These are phyloP conservation scores for Achaetomium macrosporum DNA, from an alignment of 2,329 filamentous ascomycete species.

Conservation along the genomic window DNA sequence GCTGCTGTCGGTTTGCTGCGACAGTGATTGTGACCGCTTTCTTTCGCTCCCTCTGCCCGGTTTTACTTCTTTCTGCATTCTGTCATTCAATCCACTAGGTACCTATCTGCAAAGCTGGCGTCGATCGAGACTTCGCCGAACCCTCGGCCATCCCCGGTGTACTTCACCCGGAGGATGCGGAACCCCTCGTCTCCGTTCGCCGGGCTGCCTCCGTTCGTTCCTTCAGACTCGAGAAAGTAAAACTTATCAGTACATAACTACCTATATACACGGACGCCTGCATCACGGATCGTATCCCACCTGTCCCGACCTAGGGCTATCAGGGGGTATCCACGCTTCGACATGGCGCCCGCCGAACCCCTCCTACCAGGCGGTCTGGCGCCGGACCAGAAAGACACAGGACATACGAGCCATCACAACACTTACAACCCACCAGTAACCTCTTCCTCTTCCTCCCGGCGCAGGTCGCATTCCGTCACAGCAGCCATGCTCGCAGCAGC, in stretches of 20 bases:
- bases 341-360: constrained; percentile 31
- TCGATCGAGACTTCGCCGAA: background rate
- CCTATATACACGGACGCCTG: background rate
- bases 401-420: background rate
- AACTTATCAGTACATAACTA: background rate
- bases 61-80: background rate
- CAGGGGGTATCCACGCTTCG: background rate
- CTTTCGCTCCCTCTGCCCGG: background rate
- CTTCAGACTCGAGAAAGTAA: constrained; percentile 6
- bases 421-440: background rate
- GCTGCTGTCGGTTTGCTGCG: background rate
- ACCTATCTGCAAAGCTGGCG: background rate
- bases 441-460: constrained; percentile 5
- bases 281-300: background rate
- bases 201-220: constrained; percentile 4
- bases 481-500: background rate
- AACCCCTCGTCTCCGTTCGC: background rate
- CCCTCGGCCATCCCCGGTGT: background rate
- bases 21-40: background rate
- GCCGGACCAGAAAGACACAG: constrained; percentile 10
- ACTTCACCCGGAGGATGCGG: constrained; percentile 7
- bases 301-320: background rate
- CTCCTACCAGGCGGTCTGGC: constrained; percentile 31
- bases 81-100: background rate
- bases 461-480: constrained; percentile 15